Conservation (phyloP, 768 basidiomycete species). For the Podaxis pistillaris region DNA sequence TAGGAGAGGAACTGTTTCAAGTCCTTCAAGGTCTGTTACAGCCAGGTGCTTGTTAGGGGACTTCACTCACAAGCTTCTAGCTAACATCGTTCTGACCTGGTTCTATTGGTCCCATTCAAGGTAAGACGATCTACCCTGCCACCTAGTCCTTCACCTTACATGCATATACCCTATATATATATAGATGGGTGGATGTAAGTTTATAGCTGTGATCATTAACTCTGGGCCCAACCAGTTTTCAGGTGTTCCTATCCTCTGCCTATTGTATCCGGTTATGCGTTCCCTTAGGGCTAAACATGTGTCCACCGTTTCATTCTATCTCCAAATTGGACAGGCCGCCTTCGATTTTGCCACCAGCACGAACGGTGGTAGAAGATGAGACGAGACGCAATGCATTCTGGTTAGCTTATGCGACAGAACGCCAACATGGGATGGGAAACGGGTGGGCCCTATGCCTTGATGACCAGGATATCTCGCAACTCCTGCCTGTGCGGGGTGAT, state of each 20-base stretch:
- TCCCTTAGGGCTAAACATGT: slow-evolving; percentile 70
- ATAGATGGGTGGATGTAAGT: slow-evolving; percentile 72
- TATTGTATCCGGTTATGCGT: slow-evolving; percentile 56
- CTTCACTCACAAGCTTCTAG: slow-evolving; percentile 29
- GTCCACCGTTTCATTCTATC: slow-evolving; percentile 64
- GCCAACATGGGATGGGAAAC: slow-evolving; percentile 64
- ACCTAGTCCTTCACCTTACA: slow-evolving; percentile 14
- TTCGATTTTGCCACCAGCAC: slow-evolving; percentile 61
- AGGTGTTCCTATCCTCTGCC: slow-evolving; percentile 63
- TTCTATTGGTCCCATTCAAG: slow-evolving; percentile 75
- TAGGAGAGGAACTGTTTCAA: slow-evolving; percentile 57
- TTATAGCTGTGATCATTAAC: not conserved
- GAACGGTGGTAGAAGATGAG: slow-evolving; percentile 67
- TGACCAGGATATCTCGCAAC: slow-evolving; percentile 71
- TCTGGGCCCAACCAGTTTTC: not conserved
- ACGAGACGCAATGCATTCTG: slow-evolving; percentile 72
- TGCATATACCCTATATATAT: not conserved
- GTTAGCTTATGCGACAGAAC: slow-evolving; percentile 67
- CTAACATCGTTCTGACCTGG: slow-evolving; percentile 63
- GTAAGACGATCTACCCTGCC: slow-evolving; percentile 30
- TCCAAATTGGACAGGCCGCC: slow-evolving; percentile 53
- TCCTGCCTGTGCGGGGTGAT: slow-evolving; percentile 61
- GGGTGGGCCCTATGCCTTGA: slow-evolving; percentile 72
- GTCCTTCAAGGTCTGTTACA: slow-evolving; percentile 54
- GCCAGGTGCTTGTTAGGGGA: not conserved